These are phyloP conservation scores for Colletotrichum simmondsii DNA, from an alignment of 2,329 filamentous ascomycete genomes.

Conservation along the genomic window DNA sequence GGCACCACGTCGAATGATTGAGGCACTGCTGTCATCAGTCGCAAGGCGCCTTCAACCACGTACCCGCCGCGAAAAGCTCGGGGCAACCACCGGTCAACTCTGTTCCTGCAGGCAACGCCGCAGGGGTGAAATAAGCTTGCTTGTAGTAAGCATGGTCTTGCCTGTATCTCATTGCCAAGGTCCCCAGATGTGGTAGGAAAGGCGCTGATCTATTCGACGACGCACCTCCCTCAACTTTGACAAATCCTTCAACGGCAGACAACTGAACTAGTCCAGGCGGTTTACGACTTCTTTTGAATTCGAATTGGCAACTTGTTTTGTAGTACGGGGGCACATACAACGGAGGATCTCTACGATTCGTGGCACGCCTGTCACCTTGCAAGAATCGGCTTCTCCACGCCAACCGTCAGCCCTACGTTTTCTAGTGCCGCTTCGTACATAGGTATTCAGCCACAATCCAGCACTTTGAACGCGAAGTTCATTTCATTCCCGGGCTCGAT, in stretches of 20 bases:
- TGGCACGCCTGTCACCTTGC: neutral
- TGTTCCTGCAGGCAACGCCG: neutral
- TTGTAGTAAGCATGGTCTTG: constrained; percentile 3
- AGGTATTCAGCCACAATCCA: neutral
- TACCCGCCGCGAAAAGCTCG: neutral
- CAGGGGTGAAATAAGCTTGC: constrained; percentile 13
- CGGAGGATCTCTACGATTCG: neutral
- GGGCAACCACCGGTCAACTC: neutral
- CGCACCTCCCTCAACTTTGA: neutral
- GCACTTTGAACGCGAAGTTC: neutral
- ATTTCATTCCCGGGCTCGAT: neutral
- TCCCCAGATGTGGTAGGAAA: neutral
- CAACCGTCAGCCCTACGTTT: constrained; percentile 20
- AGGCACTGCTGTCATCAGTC: neutral
- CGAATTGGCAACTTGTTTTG: neutral
- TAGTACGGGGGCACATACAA: neutral
- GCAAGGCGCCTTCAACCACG: neutral
- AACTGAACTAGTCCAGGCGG: neutral
- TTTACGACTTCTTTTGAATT: neutral
- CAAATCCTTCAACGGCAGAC: neutral
- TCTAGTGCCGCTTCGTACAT: neutral
- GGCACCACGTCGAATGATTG: neutral
- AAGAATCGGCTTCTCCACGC: neutral
- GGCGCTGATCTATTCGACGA: neutral
- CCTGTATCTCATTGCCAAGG: neutral